Base-by-base conservation (phyloP, 495 filamentous ascomycete species). In the Xylaria cubensis region DNA sequence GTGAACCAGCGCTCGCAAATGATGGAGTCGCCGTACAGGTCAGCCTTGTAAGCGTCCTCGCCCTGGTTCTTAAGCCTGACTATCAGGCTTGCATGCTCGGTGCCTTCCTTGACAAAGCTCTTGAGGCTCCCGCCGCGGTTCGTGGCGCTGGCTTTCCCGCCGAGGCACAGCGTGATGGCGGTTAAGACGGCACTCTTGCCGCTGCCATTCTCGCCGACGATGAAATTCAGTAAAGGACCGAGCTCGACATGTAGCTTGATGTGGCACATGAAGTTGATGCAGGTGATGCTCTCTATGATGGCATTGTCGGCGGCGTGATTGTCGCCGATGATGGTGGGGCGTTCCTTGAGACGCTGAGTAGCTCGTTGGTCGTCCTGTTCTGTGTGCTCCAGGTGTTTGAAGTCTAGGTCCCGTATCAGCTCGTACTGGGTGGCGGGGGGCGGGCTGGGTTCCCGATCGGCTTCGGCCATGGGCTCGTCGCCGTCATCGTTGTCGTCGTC, bases 161-260 rank as follows among this genome's bases (percentile, higher is more conserved):
- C 97, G 9, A 99, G 86, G 76, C 97, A 98, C 41, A 99, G 85
- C 0, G 94, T 98, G 67, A 99, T 89, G 8, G 93, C 96, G 2
- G 96, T 98, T n/a, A 99, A 83, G 26, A 98, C 90, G 29, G 96
- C 96, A 79, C 95, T 98, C 83, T 99, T 99, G n/a, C 96, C 96
- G 76, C 96, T 98, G 51, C 96, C 96, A 80, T 99, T 99, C 77
- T 97, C 93, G 3, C 96, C 96, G 67, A 97, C 93, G 64, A 99
- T 94, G 81, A 98, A 99, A 80, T 98, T 99, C 74, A 98, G 96
- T 6, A 97, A 86, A 0, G 96, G 95, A 0, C 96, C 95, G 21
- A 99, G 85, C 50, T 92, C 88, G 61, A 97, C 91, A 66, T 90
- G 86, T 19, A 98, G 89, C 70, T 90, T 90, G 21, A 86, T 82